phyloP scores from a whole-genome alignment of 2,329 filamentous ascomycete species.

The Beauveria rudraprayagi region DNA sequence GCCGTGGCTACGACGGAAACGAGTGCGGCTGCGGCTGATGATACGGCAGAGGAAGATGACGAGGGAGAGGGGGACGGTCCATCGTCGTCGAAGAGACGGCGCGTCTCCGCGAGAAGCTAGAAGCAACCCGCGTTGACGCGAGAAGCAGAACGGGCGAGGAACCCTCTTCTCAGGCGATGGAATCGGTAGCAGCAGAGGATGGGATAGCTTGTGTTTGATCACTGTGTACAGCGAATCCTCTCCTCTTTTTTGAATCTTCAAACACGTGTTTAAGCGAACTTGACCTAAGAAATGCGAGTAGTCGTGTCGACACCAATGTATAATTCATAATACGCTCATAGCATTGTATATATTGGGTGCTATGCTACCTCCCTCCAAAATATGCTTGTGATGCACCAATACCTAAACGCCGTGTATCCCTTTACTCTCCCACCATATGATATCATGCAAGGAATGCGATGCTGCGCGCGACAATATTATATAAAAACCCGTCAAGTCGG shows the following conservation, averaged over 20 bases:
- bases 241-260: not conserved
- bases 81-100: constrained; percentile 29
- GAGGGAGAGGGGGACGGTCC: constrained; percentile 34
- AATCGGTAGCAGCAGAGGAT: not conserved
- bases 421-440: not conserved
- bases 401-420: not conserved
- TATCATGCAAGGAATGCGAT: not conserved
- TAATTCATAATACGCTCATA: not conserved
- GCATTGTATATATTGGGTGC: not conserved
- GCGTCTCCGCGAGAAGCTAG: constrained; percentile 28
- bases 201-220: not conserved
- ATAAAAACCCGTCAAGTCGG: not conserved
- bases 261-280: not conserved
- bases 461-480: not conserved
- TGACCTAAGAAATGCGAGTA: not conserved
- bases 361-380: not conserved
- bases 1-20: not conserved
- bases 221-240: not conserved
- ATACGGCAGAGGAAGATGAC: constrained; percentile 42
- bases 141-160: not conserved
- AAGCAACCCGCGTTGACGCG: constrained; percentile 8
- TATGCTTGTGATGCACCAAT: not conserved
- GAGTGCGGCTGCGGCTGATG: constrained; percentile 24
- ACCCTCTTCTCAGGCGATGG: not conserved
- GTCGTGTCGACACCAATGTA: not conserved